phyloP scores from a whole-genome alignment of 1,139 yeast genomes.

The Chernovozyma aurita region DNA sequence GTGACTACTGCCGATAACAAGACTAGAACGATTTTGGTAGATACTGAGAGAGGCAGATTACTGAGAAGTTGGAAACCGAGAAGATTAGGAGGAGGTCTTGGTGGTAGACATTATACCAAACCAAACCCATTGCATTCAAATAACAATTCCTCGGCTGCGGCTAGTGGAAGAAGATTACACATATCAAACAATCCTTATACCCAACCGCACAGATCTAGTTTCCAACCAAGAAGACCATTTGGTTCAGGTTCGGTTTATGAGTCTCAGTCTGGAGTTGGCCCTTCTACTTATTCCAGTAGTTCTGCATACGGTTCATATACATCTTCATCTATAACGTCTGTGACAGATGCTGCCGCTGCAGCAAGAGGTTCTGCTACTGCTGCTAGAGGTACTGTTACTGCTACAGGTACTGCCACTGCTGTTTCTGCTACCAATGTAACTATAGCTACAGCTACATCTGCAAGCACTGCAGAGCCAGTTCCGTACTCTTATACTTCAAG shows the following conservation, averaged over 20 bases:
- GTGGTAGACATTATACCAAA: slow-evolving; percentile 52
- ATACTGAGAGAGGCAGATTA: slow-evolving; percentile 78
- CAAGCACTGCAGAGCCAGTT: neutral
- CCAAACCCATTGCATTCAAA: slow-evolving; percentile 36
- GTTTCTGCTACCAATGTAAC: neutral
- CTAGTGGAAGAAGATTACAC: slow-evolving; percentile 28
- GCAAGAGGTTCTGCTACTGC: neutral
- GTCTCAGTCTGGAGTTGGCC: neutral
- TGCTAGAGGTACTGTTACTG: neutral
- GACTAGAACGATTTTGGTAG: slow-evolving; percentile 59
- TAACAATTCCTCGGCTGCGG: slow-evolving; percentile 55
- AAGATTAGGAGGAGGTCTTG: slow-evolving; percentile 63
- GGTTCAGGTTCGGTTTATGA: neutral
- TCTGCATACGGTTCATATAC: too few relatives aligned
- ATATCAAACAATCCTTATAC: slow-evolving; percentile 13
- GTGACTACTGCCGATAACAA: slow-evolving; percentile 15
- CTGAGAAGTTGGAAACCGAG: slow-evolving; percentile 79
- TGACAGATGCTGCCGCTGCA: neutral
- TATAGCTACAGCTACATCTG: neutral
- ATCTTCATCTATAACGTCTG: too few relatives aligned
- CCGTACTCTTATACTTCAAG: slow-evolving; percentile 5
- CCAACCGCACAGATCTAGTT: neutral
- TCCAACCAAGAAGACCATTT: neutral
- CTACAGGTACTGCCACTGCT: neutral
- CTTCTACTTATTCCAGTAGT: neutral